Percentiles rank a stretch among this genome's conserved stretches.
phyloP scores from a whole-genome alignment of 768 basidiomycete genomes.

The Boletus rubescentipes region DNA sequence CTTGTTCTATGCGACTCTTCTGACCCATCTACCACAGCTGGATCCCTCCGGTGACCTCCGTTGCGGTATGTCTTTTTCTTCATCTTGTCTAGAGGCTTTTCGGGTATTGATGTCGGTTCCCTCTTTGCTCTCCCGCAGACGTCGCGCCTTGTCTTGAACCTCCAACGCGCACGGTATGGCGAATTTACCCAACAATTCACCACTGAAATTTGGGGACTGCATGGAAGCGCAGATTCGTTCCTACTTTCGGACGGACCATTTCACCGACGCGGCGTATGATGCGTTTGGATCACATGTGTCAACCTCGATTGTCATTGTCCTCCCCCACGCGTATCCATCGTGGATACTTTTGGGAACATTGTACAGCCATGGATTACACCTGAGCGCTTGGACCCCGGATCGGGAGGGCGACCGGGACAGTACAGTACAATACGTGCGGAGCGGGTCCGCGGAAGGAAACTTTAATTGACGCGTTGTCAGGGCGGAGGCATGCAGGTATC shows the following conservation, averaged over 20 bases:
- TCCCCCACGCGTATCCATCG: background rate
- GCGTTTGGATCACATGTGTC: background rate
- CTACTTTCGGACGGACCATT: constrained; percentile 1
- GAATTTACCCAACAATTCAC: constrained; percentile 2
- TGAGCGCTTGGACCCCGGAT: background rate
- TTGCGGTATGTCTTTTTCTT: constrained; percentile 15
- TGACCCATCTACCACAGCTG: constrained; percentile 13
- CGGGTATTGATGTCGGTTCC: background rate
- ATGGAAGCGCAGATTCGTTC: constrained; percentile 16
- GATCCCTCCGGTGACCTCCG: constrained; percentile 16
- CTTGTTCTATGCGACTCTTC: background rate
- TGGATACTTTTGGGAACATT: background rate
- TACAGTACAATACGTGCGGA: background rate
- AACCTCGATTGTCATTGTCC: background rate
- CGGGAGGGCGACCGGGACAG: background rate
- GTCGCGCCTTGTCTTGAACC: constrained; percentile 19
- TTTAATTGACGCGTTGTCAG: background rate
- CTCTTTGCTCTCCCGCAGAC: constrained; percentile 1
- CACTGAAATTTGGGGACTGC: constrained; percentile 17
- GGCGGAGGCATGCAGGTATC: background rate
- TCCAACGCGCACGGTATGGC: background rate
- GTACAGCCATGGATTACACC: background rate
- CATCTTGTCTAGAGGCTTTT: too few relatives aligned
- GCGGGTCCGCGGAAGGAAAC: background rate
- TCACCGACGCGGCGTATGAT: background rate